phyloP scores from a whole-genome alignment of 805 yeast genomes.

The Pichia rugopelliculosa region DNA sequence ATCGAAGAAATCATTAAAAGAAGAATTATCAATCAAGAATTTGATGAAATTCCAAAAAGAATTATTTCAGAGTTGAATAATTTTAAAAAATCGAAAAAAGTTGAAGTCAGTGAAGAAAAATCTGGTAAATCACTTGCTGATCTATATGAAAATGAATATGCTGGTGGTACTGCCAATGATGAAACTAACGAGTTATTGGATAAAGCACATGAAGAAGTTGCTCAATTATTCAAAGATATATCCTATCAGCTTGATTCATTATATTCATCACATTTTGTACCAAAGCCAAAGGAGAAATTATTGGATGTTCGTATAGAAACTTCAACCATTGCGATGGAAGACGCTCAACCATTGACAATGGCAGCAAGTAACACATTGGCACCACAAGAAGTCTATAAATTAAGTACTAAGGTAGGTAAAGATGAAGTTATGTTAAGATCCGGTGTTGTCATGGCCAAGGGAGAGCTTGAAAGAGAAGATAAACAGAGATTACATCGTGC shows the following conservation, averaged over 20 bases:
- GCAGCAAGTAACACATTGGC: slow-evolving; percentile 72
- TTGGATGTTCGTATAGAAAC: slow-evolving; percentile 77
- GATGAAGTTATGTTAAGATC: slow-evolving; percentile 66
- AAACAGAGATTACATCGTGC: slow-evolving; percentile 83
- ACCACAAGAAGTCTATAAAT: slow-evolving; percentile 84
- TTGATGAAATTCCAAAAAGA: slow-evolving; percentile 79
- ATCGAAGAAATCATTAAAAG: slow-evolving; percentile 84
- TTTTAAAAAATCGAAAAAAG: slow-evolving; percentile 44
- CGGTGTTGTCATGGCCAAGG: slow-evolving; percentile 74
- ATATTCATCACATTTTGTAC: slow-evolving; percentile 91
- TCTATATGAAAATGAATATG: slow-evolving; percentile 78
- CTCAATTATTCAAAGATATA: slow-evolving; percentile 52
- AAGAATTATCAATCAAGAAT: slow-evolving; percentile 66
- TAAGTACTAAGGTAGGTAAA: slow-evolving; percentile 34
- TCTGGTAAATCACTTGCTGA: slow-evolving; percentile 87
- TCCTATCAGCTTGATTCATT: slow-evolving; percentile 76
- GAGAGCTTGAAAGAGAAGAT: slow-evolving; percentile 77
- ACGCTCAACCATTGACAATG: slow-evolving; percentile 86
- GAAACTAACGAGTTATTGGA: slow-evolving; percentile 54
- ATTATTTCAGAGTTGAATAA: slow-evolving; percentile 58
- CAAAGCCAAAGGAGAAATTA: slow-evolving; percentile 77
- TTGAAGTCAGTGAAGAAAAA: slow-evolving; percentile 76
- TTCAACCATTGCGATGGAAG: slow-evolving; percentile 86
- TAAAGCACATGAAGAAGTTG: slow-evolving; percentile 72
- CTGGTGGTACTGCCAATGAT: slow-evolving; percentile 27